Evolutionary conservation across 140 eudicot genomes (phyloP), one percentile per base, ranked within the genome.

Genomic region (Senecio squalidus): DNA sequence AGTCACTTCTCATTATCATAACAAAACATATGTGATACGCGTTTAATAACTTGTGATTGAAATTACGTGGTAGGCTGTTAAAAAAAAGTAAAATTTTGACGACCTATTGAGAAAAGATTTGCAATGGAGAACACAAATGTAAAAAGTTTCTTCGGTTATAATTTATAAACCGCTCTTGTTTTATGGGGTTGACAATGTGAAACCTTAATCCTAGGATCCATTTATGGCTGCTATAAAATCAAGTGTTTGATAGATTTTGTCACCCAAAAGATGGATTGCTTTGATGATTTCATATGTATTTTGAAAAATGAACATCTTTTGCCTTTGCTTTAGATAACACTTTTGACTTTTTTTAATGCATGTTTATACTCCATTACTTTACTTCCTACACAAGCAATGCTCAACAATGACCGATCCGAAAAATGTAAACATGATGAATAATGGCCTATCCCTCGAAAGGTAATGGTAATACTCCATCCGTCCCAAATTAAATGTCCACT

Each of bases 211-310:
- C 55, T 45, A 56, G 23, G 61, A 72, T 64, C 71, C 23, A 29
- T 21, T 28, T 41, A 72, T 64, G 77, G 60, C 72, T 64, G 72
- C 77, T 21, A 64, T 38, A 38, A 45, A n/a, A 64, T 64, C 69
- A 44, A 62, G 71, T 72, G 71, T 69, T 60, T 44, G 41, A 34
- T 50, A 53, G 60, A 65, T 65, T 50, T 39, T 64, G 77, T 64
- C 77, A 72, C 72, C 77, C 17, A 72, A 72, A 72, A 71, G 73
- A 56, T 47, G 62, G 20, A 20, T 27, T 56, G 72, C 50, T 57
- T 72, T 72, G 41, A 72, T 72, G 40, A 72, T 72, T 72, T 64
- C 57, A 72, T 57, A 48, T 36, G 72, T 72, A 64, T 64, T 72
- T 64, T 64, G 62, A 56, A 46, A 63, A 63, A 33, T 47, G 27